Percentiles rank a stretch among this genome's conserved stretches.
These are phyloP conservation scores for Colletotrichum aenigma DNA, from an alignment of 2,329 filamentous ascomycete genomes.

Conservation along the genomic window DNA sequence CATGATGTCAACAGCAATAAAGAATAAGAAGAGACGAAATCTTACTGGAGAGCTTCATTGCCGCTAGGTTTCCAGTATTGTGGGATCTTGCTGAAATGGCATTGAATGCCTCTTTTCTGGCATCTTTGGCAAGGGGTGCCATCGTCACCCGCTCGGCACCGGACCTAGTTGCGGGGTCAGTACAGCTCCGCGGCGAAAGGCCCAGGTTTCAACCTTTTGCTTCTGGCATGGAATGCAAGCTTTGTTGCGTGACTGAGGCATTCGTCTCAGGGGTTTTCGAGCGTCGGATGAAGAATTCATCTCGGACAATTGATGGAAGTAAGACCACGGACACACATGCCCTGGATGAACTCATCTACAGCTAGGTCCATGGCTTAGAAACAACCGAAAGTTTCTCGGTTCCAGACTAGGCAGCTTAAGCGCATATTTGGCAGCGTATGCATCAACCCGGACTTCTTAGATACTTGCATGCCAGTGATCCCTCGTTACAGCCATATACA, in stretches of 20 bases:
- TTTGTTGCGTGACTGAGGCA: neutral
- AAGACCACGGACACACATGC: neutral
- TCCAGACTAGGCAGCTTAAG: neutral
- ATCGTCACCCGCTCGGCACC: neutral
- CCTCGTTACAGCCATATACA: neutral
- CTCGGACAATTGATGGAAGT: neutral
- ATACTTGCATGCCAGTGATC: neutral
- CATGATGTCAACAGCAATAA: neutral
- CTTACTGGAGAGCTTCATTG: neutral
- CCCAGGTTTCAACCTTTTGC: neutral
- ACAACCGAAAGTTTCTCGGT: neutral
- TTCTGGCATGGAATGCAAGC: neutral
- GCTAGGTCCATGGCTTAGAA: neutral
- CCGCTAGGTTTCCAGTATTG: neutral
- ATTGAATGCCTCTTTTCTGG: neutral
- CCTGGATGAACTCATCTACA: neutral
- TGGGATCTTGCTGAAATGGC: neutral
- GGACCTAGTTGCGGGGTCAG: neutral
- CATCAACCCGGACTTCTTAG: accelerated
- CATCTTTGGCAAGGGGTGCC: neutral
- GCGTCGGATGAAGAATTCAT: neutral
- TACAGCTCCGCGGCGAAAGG: neutral
- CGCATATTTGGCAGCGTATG: neutral
- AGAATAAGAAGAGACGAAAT: accelerated
- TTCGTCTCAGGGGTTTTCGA: neutral